Percentiles rank a stretch among this genome's conserved stretches.
Conservation (phyloP, 108 stramenopile species). For the Nannochloropsis salina region DNA sequence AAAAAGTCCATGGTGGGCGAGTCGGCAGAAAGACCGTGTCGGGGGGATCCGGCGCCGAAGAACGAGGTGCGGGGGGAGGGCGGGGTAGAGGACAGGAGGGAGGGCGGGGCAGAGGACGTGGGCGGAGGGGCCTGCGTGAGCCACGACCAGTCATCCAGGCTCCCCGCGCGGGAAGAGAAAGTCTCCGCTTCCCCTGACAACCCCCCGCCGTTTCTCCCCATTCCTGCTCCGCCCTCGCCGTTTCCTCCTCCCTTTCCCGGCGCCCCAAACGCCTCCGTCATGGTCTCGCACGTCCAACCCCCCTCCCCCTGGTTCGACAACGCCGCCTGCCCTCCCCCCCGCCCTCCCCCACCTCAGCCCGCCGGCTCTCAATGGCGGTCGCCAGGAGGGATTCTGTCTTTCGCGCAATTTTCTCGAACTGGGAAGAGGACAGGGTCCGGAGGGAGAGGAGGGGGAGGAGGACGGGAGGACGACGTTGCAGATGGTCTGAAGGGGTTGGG, state of each 20-base stretch:
- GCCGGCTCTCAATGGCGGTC: not conserved
- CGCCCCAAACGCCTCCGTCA: too few species aligned
- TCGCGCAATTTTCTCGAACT: not conserved
- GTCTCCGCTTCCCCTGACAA: too few species aligned
- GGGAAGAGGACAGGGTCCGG: not conserved
- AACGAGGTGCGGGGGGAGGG: not conserved
- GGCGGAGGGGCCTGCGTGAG: not conserved
- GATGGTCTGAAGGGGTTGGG: not conserved
- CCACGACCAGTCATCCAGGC: not conserved
- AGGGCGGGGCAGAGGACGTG: not conserved
- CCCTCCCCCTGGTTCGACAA: not conserved
- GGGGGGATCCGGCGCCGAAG: not conserved
- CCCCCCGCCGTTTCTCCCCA: too few species aligned
- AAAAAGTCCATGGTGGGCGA: not conserved
- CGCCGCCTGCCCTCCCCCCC: not conserved
- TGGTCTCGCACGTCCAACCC: too few species aligned
- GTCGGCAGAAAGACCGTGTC: not conserved
- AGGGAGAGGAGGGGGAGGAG: constrained; percentile 19
- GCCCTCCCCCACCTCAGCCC: not conserved
- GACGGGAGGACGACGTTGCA: not conserved
- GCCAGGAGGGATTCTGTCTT: not conserved
- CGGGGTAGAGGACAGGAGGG: not conserved
- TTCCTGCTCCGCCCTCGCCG: not conserved
- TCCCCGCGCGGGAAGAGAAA: not conserved
- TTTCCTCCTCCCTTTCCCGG: not conserved